Evolutionary conservation across 1,284 basidiomycete genomes (phyloP), one percentile per base, ranked within the genome.

Genomic region (Rhizoctonia solani): DNA sequence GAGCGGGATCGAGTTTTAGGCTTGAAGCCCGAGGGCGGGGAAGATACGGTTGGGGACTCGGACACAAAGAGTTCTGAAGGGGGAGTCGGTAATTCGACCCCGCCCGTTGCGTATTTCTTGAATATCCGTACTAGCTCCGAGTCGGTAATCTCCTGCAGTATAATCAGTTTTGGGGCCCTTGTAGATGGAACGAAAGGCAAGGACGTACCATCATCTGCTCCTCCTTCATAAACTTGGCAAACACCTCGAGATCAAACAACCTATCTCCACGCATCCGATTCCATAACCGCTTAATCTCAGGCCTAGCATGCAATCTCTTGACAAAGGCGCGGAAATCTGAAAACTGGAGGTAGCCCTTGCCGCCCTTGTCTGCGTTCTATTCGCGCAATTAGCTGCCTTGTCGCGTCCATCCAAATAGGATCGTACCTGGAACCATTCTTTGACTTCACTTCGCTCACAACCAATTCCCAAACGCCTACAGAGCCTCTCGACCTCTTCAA

Each of bases 311-410:
- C 61, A 97, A 81, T 5, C 90, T 79, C 74, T 89, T 90, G 71
- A 98, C 92, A 70, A 98, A 95, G 14, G 81, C 80, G 70, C 90
- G 89, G 75, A 98, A 98, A 69, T 90, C 88, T 1, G 82, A 75
- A 74, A 95, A 94, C 76, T 95, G 88, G 42, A 99, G 85, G 69
- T 82, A 90, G 2, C 85, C 85, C 1, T 82, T 81, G n/a, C 82
- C 78, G 46, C 84, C 79, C 3, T 76, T 76, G 74, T 95, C 93
- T 1, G 90, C 89, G 79, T 86, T 82, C 87, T 92, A 74, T 50
- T 66, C 14, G 5, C 67, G 29, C 23, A n/a, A n/a, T n/a, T n/a
- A n/a, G 21, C 30, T 32, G 53, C 30, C 55, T 5, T 6, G 44
- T 21, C 9, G 44, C 11, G 44, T 9, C 39, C 29, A 52, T 58